Evolutionary conservation across 768 basidiomycete genomes (phyloP), one percentile per base, ranked within the genome.

Genomic region (Mycena chlorophos): DNA sequence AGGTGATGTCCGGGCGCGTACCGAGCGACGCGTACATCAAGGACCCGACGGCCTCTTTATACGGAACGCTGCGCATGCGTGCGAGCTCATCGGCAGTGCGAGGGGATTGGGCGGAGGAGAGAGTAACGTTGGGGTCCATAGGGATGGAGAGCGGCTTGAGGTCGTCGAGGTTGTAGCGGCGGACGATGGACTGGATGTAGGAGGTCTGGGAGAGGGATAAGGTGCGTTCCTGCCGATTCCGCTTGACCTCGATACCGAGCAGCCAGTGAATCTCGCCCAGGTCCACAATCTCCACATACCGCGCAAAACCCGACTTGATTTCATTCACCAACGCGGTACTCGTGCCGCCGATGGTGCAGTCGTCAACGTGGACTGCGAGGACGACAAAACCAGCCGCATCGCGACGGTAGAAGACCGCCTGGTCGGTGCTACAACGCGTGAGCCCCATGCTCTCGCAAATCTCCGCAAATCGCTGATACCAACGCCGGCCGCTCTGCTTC

Each of bases 1-100:
- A 67, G 0, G 60, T 30, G 20, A 71, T 67, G 34, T 71, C 66
- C 13, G 70, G 70, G 3, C 56, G 52, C 0, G 69, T 70, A 5
- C 52, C 60, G n/a, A 67, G 50, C 1, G 65, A 50, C 0, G 54
- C 20, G 45, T 68, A 66, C 61, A 64, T 69, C 3, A 69, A 47
- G 2, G 64, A 53, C 0, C 70, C 67, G 23, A 71, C 54, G 5
- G 52, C 55, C 46, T 61, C 45, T 0, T 56, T 23, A 34, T 67
- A 69, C 1, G 57, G 68, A 26, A 65, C 47, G 5, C 64, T 49
- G 2, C 45, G 42, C 60, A 69, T 68, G 0, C 37, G 49, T 0
- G 54, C 54, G 2, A 45, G 38, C 4, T 65, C 62, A 3, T 51
- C 45, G 1, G 54, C 30, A 20, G 53, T 60, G 3, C 25, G n/a